Percentiles rank a stretch among this genome's conserved stretches.
Conservation (phyloP, 2,329 filamentous ascomycete genomes). For the Fusarium succisae region DNA sequence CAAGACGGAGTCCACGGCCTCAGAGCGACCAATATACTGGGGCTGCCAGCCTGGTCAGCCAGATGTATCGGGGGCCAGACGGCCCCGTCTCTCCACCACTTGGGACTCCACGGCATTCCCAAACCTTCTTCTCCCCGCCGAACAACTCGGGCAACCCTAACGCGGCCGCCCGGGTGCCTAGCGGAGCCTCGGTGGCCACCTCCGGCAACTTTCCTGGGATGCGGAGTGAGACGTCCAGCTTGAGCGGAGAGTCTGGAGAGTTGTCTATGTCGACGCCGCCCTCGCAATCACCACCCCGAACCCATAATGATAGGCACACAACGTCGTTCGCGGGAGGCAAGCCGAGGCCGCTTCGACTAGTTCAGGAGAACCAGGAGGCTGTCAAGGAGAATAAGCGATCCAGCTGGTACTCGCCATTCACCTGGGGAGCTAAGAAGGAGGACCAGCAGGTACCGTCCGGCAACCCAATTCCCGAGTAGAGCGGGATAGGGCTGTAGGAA, state of each 20-base stretch:
- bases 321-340: constrained; percentile 71
- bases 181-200: constrained; percentile 55
- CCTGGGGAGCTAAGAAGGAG: constrained; percentile 60
- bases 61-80: constrained; percentile 85
- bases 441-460: constrained; percentile 47
- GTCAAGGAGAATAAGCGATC: constrained; percentile 66
- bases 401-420: constrained; percentile 72
- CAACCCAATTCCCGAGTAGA: constrained; percentile 49
- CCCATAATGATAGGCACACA: constrained; percentile 63
- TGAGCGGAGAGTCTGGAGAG: constrained; percentile 73
- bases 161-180: constrained; percentile 62
- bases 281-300: constrained; percentile 63
- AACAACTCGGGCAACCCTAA: constrained; percentile 60
- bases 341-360: constrained; percentile 84
- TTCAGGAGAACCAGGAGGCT: constrained; percentile 76
- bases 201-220: constrained; percentile 77
- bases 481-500: constrained; percentile 1
- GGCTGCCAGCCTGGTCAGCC: constrained; percentile 80
- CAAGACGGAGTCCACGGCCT: constrained; percentile 62
- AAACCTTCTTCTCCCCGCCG: constrained; percentile 69
- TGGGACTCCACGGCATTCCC: constrained; percentile 66
- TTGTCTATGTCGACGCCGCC: constrained; percentile 52
- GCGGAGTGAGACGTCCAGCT: constrained; percentile 70
- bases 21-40: constrained; percentile 71
- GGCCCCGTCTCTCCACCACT: constrained; percentile 69